Base-by-base conservation (phyloP, 352 stramenopile species). In the Labyrinthula sp. region DNA sequence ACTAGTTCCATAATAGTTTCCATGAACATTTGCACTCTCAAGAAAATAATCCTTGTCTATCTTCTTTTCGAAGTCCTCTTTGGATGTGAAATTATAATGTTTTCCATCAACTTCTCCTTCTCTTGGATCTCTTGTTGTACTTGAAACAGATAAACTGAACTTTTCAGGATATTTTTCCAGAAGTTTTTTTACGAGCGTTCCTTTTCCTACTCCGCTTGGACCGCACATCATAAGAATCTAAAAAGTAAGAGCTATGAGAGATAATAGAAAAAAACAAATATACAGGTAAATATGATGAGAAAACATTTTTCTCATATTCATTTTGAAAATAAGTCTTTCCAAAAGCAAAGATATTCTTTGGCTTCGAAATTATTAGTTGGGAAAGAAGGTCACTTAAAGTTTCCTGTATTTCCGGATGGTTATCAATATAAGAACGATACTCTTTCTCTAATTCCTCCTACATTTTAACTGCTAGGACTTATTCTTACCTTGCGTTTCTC, bases 111-210 rank as follows among this genome's bases (percentile, higher is more conserved):
- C 65, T 62, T 97, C 89, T 21, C 87, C 75, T 21, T 76, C 59
- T 8, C 89, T 75, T 10, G 89, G 84, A 7, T 67, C 71, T 30
- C 89, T 73, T 8, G 89, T 97, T 27, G 89, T 97, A 61, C 96
- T 86, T 48, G 80, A 94, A 48, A 95, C 84, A 2, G 73, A 92
- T 54, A 97, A 95, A 31, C 80, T 83, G 60, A 95, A 92, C 9
- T 69, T 58, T 3, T 67, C 45, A 9, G 77, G 75, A 45, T 73
- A 88, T 34, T 79, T 62, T 40, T 54, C 20, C 7, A 52, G 43
- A 17, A 52, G 43, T 15, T 35, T 31, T 35, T 52, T 52, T 31
- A 52, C 43, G 14, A 52, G 34, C 18, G 18, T 52, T 31, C 43
- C 43, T 22, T 52, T 52, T n/a, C 43, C 43, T 8, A 47, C 43